Conservation (phyloP, 768 basidiomycete genomes). For the Leccinellum rugosiceps region DNA sequence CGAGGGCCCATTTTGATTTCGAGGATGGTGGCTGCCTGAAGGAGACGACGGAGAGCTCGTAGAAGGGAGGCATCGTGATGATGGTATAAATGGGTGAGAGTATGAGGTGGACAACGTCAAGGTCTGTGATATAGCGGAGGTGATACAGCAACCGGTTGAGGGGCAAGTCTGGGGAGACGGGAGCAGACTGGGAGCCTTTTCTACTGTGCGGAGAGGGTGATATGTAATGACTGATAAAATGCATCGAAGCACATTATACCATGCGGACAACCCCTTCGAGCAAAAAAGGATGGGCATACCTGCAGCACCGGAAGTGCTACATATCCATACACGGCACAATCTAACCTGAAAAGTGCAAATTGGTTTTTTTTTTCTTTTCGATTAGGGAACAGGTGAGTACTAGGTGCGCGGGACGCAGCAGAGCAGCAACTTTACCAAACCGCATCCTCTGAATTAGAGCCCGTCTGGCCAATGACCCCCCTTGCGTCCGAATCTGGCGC, state of each 20-base stretch:
- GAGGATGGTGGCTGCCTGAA: slow-evolving; percentile 22
- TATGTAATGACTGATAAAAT: slow-evolving; percentile 13
- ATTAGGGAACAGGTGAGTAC: slow-evolving; percentile 22
- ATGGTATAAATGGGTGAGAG: neutral
- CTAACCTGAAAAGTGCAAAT: slow-evolving; percentile 35
- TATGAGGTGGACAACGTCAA: neutral
- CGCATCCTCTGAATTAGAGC: slow-evolving; percentile 16
- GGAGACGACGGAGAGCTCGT: slow-evolving; percentile 30
- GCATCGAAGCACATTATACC: slow-evolving; percentile 14
- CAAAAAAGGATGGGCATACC: slow-evolving; percentile 18
- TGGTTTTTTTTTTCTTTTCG: slow-evolving; percentile 1
- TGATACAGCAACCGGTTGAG: neutral
- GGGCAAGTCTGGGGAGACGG: slow-evolving; percentile 1
- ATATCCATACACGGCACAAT: slow-evolving; percentile 28
- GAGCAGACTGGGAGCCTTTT: slow-evolving; percentile 17
- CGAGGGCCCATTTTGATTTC: slow-evolving; percentile 26
- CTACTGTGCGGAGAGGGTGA: slow-evolving; percentile 10
- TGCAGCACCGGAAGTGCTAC: slow-evolving; percentile 4
- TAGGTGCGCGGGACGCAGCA: slow-evolving; percentile 5
- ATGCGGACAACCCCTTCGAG: slow-evolving; percentile 22
- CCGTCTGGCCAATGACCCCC: neutral
- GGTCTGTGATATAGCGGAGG: neutral
- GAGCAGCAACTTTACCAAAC: slow-evolving; percentile 26
- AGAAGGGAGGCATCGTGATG: slow-evolving; percentile 31
- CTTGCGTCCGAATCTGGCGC: slow-evolving; percentile 2